Conservation (phyloP, 352 stramenopile species). For the Phytopythium ostracodes region DNA sequence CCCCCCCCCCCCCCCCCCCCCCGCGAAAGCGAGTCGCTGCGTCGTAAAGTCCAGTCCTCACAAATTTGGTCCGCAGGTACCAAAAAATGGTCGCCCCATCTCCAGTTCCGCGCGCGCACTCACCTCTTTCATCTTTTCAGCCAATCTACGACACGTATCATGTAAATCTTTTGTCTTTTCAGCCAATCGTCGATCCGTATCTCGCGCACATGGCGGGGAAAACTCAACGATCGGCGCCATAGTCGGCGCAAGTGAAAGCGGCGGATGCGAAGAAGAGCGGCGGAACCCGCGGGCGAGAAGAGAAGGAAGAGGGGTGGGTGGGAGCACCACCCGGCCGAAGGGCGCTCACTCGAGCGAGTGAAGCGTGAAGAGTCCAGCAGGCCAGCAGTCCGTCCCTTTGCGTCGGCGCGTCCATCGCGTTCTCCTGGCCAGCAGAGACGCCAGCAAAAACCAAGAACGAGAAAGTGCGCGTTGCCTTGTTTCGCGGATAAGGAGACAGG, state of each 20-base stretch:
- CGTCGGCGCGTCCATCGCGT: background rate
- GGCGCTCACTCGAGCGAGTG: background rate
- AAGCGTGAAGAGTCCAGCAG: background rate
- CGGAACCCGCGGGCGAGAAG: background rate
- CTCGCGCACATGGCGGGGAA: background rate
- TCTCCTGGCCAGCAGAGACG: background rate
- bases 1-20: too few relatives aligned
- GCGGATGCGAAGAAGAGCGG: background rate
- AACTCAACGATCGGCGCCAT: background rate
- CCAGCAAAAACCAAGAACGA: too few relatives aligned
- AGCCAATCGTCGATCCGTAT: background rate
- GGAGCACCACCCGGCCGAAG: background rate
- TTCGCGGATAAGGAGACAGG: background rate
- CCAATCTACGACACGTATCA: background rate
- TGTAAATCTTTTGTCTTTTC: background rate
- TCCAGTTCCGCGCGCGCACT: background rate
- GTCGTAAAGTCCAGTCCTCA: constrained; percentile 2
- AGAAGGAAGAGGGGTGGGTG: background rate
- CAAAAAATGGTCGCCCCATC: background rate
- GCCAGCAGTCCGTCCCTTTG: too few relatives aligned
- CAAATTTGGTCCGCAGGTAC: background rate
- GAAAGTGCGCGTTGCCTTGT: too few relatives aligned
- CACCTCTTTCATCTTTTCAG: background rate
- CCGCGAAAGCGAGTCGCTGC: background rate
- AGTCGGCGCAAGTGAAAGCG: background rate